Conservation (phyloP, 306 rosid species). For the Inga oerstediana region DNA sequence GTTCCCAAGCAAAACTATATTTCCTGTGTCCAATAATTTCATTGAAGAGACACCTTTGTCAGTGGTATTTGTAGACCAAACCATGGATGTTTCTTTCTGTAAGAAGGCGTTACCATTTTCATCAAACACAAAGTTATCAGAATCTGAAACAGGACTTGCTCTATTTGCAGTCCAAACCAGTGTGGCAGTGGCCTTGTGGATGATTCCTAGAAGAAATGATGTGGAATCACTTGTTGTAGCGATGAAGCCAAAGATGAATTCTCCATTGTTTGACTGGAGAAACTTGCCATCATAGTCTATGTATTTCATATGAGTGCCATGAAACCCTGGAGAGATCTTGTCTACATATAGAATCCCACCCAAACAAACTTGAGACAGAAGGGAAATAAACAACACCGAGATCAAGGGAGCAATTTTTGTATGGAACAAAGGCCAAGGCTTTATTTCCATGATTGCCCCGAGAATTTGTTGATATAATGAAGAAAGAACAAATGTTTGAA, state of each 20-base stretch:
- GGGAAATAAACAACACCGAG: conserved; percentile 35
- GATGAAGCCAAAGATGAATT: conserved; percentile 60
- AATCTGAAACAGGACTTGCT: conserved; percentile 32
- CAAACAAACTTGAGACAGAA: conserved; percentile 40
- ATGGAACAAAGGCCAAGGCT: conserved; percentile 22
- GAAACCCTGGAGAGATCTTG: conserved; percentile 38
- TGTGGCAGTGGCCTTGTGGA: conserved; percentile 39
- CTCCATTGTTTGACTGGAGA: conserved; percentile 49
- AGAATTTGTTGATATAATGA: conserved; percentile 13
- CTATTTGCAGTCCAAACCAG: conserved; percentile 63
- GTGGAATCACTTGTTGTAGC: conserved; percentile 40
- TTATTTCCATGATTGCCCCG: conserved; percentile 46
- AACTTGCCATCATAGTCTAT: conserved; percentile 49
- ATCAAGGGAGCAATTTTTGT: conserved; percentile 20
- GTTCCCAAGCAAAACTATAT: conserved; percentile 52
- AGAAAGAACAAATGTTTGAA: background rate
- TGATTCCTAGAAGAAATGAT: conserved; percentile 48
- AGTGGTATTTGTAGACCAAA: conserved; percentile 52
- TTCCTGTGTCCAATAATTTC: conserved; percentile 55
- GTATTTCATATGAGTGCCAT: conserved; percentile 59
- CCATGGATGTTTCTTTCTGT: background rate
- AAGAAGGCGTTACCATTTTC: conserved; percentile 47
- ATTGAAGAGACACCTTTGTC: conserved; percentile 40
- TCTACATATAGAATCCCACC: conserved; percentile 42
- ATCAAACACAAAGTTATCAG: conserved; percentile 43